phyloP scores from a whole-genome alignment of 192 early-diverging fungal species.

The Borealophlyctis nickersoniae region DNA sequence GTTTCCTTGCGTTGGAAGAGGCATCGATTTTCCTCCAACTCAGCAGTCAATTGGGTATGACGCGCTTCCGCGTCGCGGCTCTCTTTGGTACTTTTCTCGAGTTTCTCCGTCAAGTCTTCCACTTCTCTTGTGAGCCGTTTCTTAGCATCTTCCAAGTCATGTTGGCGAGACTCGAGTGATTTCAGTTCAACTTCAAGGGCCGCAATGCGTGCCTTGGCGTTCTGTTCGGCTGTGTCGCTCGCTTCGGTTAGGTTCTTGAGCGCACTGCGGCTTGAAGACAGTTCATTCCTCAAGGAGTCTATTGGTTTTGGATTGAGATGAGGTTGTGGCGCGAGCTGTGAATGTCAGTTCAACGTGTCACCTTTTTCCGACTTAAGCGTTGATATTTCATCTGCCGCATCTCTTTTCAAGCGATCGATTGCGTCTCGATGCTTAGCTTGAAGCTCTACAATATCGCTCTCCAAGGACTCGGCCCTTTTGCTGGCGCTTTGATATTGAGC shows the following conservation, averaged over 20 bases:
- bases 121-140: constrained; percentile 8
- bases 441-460: constrained; percentile 2
- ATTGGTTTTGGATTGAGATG: not conserved
- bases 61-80: not conserved
- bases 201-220: not conserved
- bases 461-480: no score
- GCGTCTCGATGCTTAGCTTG: not conserved
- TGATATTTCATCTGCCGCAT: not conserved
- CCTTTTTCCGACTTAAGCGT: not conserved
- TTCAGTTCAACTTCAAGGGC: constrained; percentile 10
- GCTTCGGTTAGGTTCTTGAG: not conserved
- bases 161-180: not conserved
- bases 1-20: constrained; percentile 3
- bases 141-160: not conserved
- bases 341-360: not conserved
- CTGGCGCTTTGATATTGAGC: no score
- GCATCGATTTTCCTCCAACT: constrained; percentile 3
- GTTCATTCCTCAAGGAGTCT: not conserved
- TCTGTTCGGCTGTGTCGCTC: not conserved
- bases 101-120: not conserved
- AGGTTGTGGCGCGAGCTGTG: no score
- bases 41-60: not conserved
- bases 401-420: not conserved
- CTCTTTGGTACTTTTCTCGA: not conserved
- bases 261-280: not conserved